phyloP scores from a whole-genome alignment of 2,329 filamentous ascomycete genomes.

The Cadophora sp. region DNA sequence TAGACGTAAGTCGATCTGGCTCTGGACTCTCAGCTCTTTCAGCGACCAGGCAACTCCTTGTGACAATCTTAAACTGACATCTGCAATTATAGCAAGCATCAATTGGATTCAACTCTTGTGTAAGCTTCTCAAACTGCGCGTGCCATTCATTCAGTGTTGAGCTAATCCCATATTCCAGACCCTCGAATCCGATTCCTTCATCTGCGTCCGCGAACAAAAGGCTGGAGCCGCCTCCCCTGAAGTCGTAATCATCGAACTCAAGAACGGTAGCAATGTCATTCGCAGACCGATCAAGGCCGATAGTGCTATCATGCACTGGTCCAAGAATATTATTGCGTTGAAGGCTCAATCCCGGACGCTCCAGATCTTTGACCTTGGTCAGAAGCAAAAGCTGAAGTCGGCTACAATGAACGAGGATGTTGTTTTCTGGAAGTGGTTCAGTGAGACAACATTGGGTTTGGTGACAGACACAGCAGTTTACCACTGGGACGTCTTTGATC shows the following conservation, averaged over 20 bases:
- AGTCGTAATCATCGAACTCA: constrained; percentile 97
- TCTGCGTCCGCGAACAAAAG: constrained; percentile 96
- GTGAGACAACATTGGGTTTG: constrained; percentile 83
- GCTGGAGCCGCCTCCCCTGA: constrained; percentile 84
- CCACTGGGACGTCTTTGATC: constrained; percentile 97
- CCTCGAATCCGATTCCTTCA: constrained; percentile 95
- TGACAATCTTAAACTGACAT: constrained; percentile 37
- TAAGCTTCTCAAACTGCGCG: constrained; percentile 54
- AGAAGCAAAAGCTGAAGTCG: constrained; percentile 96
- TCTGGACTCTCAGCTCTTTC: not conserved
- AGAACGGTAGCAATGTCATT: constrained; percentile 95
- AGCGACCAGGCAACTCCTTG: constrained; percentile 33
- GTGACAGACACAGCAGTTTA: constrained; percentile 92
- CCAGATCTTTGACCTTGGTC: constrained; percentile 94
- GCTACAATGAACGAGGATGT: constrained; percentile 97
- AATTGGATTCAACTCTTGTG: constrained; percentile 88
- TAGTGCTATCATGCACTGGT: constrained; percentile 99
- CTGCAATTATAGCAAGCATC: constrained; percentile 62
- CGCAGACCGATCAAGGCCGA: constrained; percentile 97
- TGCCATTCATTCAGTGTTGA: constrained; percentile 18
- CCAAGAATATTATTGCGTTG: constrained; percentile 92
- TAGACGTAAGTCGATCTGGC: constrained; percentile 53
- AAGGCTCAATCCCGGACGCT: constrained; percentile 94
- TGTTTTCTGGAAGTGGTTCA: constrained; percentile 99
- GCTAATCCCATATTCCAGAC: constrained; percentile 64